Base-by-base conservation (phyloP, 768 basidiomycete species). In the Pholiota molesta region DNA sequence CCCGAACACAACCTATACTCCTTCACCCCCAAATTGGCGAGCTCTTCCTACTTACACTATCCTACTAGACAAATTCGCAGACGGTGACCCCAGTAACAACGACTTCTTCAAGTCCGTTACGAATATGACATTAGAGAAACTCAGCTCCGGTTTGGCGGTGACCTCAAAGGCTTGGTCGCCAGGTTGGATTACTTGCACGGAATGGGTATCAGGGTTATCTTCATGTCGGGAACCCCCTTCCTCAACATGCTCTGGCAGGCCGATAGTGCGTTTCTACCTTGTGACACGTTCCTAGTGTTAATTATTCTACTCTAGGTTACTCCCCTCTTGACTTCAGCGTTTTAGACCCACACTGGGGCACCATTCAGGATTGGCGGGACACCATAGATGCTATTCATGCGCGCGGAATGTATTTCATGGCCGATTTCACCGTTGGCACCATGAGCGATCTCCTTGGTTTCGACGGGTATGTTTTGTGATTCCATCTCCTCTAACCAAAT, bases 171-270 rank as follows among this genome's bases (percentile, higher is more conserved):
- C 58, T 76, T 97, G 61, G 75, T 82, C 49, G 73, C 84, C 21
- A 87, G 83, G 60, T 79, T 97, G 63, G 95, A 97, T 75, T 97
- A 97, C 73, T 79, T 97, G 17, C 80, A 92, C 49, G 92, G 92
- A 64, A 95, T 96, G 92, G 95, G 95, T 65, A 76, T 94, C 62
- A 80, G 80, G 67, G 82, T 87, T 55, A 87, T 97, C 68, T 97
- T 94, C 78, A 91, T 97, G 72, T 94, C 95, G 23, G 95, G 95
- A 56, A 97, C 95, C 1, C 87, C 89, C 56, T 97, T 94, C 75
- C 63, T 97, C 63, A 97, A 97, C 82, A 95, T 95, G 95, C 76
- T 94, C n/a, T 97, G 95, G 95, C 90, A 95, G 71, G 91, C 94
- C 3, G 95, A 97, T 83, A 94, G 95, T 95, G 57, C 71, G 94